Percentiles rank a stretch among this genome's conserved stretches.
Conservation (phyloP, 352 stramenopile species). For the Globisporangium abappressorium region DNA sequence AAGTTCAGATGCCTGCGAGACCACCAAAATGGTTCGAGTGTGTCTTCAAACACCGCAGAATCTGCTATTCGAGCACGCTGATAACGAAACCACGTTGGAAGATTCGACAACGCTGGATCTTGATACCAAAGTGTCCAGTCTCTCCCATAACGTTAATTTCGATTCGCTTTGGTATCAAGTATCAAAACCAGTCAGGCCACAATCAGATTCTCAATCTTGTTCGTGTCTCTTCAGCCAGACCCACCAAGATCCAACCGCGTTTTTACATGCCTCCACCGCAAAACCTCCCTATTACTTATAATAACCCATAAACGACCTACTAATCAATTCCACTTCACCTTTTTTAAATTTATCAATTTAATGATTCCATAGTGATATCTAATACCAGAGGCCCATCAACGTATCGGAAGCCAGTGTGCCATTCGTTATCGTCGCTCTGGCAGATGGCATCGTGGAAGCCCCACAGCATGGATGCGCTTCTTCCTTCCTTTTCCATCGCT, state of each 20-base stretch:
- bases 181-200: not conserved
- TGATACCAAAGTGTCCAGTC: not conserved
- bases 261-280: not conserved
- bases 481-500: not conserved
- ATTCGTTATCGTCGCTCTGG: not conserved
- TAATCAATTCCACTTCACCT: not conserved
- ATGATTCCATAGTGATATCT: not conserved
- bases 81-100: not conserved
- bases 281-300: not conserved
- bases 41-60: not conserved
- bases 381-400: not conserved
- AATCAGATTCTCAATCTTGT: constrained; percentile 3
- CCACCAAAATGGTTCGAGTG: not conserved
- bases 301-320: not conserved
- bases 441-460: not conserved
- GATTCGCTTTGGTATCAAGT: not conserved
- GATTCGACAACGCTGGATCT: not conserved
- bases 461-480: not conserved
- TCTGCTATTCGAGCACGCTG: not conserved
- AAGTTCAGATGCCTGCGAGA: not conserved
- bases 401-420: not conserved
- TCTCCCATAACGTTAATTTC: not conserved
- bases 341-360: not conserved
- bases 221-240: constrained; percentile 6
- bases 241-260: not conserved